Evolutionary conservation across 1,284 basidiomycete genomes (phyloP), one percentile per base, ranked within the genome.

Genomic region (Leccinum pallidistipes): DNA sequence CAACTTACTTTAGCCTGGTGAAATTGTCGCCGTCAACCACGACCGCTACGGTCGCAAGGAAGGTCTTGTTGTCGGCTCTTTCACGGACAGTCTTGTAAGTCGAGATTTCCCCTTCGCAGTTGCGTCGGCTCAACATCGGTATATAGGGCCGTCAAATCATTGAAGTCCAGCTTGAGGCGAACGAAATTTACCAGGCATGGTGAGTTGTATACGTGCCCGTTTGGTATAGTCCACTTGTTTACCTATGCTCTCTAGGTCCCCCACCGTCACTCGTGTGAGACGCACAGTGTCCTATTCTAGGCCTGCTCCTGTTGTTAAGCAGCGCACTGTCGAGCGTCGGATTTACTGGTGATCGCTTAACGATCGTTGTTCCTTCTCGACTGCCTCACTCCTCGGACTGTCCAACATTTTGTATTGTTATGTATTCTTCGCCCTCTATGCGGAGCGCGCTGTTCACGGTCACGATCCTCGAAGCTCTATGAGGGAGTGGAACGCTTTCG

Each of bases 1-100:
- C 32, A 14, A 52, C 50, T 24, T 49, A 11, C 55, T 57, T 32
- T 68, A 90, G 87, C 83, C 88, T 59, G 91, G 91, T 66, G 90
- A 92, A 74, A 82, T 92, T 70, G 90, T 92, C 73, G 80, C 87
- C 57, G 86, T 92, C 70, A 81, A 86, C 69, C 83, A 90, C 69
- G 84, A 84, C 54, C 57, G 74, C 43, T 81, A 81, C 66, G 86
- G 86, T 67, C 80, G 83, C 65, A 84, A 81, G 70, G 90, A 92
- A 70, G 91, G 91, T 59, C 83, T 92, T 63, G 90, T 92, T 65
- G 77, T 91, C 50, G 89, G 89, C 51, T 83, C 87, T 36, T 86
- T 88, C 76, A 71, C 84, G 60, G 90, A 92, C 81, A 80, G 81
- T 66, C 76, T 80, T 59, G 90, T 91, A 74, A 66, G 87, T 81